Evolutionary conservation across 2,329 filamentous ascomycete species (phyloP).

Genomic region (Verticillium isaacii): DNA sequence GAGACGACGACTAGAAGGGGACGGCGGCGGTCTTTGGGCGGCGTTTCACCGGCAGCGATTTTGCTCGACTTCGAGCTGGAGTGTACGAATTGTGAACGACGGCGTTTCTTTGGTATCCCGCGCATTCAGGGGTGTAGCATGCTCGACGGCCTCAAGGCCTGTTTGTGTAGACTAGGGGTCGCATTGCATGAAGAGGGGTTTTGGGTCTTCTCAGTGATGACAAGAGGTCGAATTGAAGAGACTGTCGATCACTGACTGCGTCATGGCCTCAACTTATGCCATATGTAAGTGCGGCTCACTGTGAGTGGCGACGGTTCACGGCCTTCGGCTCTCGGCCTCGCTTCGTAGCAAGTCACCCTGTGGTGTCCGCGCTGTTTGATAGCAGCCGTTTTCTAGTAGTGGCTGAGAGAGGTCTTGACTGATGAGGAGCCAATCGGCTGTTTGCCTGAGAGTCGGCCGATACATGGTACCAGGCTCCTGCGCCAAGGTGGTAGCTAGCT

Average conservation of each 20-base stretch:
- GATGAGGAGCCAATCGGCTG: background rate
- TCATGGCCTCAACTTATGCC: background rate
- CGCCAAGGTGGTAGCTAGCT: background rate
- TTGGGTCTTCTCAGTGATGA: background rate
- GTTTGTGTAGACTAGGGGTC: background rate
- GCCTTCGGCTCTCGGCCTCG: background rate
- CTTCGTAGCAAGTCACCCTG: background rate
- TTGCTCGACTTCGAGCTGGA: background rate
- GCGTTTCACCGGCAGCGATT: conserved; percentile 2
- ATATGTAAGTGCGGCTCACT: background rate
- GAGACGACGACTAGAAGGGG: background rate
- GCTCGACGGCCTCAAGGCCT: background rate
- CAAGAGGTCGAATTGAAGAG: background rate
- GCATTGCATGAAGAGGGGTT: background rate
- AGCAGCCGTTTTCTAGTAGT: background rate
- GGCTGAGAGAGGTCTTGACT: background rate
- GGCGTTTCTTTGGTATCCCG: background rate
- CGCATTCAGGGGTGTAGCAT: background rate
- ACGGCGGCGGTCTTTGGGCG: background rate
- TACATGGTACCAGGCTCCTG: background rate
- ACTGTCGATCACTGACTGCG: background rate
- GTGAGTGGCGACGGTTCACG: background rate
- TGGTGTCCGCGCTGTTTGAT: background rate
- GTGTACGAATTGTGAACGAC: background rate
- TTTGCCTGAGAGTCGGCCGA: background rate